Conservation (phyloP, 2,329 filamentous ascomycete species). For the Davidsoniella virescens region DNA sequence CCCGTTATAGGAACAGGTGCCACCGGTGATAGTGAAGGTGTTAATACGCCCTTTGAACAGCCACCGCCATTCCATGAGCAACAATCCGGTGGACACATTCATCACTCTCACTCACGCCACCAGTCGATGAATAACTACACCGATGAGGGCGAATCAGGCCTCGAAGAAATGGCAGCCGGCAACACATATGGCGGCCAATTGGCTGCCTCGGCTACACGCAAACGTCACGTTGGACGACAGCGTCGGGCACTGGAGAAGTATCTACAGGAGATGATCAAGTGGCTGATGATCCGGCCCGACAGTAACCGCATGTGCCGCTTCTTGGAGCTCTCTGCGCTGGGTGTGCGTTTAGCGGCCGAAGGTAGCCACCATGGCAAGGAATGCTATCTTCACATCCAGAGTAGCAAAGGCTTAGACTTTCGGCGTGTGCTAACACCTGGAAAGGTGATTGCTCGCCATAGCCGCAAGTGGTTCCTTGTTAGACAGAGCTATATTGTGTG, state of each 20-base stretch:
- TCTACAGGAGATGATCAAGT: constrained; percentile 82
- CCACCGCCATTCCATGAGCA: constrained; percentile 11
- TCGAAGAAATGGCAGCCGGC: constrained; percentile 18
- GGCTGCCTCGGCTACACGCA: constrained; percentile 33
- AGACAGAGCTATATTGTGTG: constrained; percentile 94
- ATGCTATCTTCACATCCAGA: constrained; percentile 82
- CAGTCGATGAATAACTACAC: constrained; percentile 21
- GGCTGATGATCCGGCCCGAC: constrained; percentile 91
- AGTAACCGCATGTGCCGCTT: constrained; percentile 95
- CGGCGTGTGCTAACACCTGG: constrained; percentile 63
- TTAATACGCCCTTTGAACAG: constrained; percentile 22
- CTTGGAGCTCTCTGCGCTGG: constrained; percentile 81
- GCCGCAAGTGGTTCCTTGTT: constrained; percentile 95
- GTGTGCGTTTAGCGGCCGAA: constrained; percentile 83
- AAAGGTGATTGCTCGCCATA: constrained; percentile 67
- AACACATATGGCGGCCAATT: constrained; percentile 27
- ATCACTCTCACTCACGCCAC: constrained; percentile 5
- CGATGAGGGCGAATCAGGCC: constrained; percentile 27
- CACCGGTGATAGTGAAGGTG: constrained; percentile 10
- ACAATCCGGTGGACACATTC: neutral
- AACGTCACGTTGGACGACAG: constrained; percentile 64
- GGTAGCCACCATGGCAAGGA: constrained; percentile 97
- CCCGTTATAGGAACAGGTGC: neutral
- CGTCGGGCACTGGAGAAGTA: constrained; percentile 78
- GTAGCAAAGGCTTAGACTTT: constrained; percentile 75